These are phyloP conservation scores for Fibroporia radiculosa DNA, from an alignment of 768 basidiomycete species.

Conservation along the genomic window DNA sequence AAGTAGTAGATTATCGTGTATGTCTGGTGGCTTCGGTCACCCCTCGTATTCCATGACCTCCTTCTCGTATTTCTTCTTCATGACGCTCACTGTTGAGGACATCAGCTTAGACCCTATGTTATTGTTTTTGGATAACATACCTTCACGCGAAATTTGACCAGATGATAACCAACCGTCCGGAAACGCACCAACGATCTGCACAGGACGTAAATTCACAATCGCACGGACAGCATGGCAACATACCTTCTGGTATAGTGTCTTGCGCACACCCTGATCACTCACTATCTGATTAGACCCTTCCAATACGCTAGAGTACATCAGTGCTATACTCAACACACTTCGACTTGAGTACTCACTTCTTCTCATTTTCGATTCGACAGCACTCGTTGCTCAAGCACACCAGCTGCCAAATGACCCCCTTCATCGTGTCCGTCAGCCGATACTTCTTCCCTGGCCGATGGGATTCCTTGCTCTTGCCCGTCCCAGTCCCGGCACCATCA, in stretches of 20 bases:
- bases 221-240: slow-evolving; percentile 8
- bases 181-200: slow-evolving; percentile 69
- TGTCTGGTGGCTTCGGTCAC: slow-evolving; percentile 3
- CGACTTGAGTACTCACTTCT: slow-evolving; percentile 35
- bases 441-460: slow-evolving; percentile 75
- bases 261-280: slow-evolving; percentile 75
- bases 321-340: slow-evolving; percentile 1
- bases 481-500: slow-evolving; percentile 25
- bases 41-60: slow-evolving; percentile 57
- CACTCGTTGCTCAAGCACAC: slow-evolving; percentile 79
- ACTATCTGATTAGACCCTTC: slow-evolving; percentile 67
- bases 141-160: slow-evolving; percentile 81
- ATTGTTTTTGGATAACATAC: slow-evolving; percentile 32
- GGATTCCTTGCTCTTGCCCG: slow-evolving; percentile 24
- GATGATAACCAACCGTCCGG: slow-evolving; percentile 83
- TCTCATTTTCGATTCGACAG: slow-evolving; percentile 62
- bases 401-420: slow-evolving; percentile 70
- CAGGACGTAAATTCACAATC: not conserved
- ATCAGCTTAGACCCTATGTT: not conserved
- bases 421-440: slow-evolving; percentile 74
- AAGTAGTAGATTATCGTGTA: too few species aligned
- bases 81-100: slow-evolving; percentile 55
- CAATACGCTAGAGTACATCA: slow-evolving; percentile 32
- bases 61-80: slow-evolving; percentile 77
- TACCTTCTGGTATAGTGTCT: slow-evolving; percentile 75